phyloP scores from a whole-genome alignment of 2,329 filamentous ascomycete species.

The Aspergillus udagawae region DNA sequence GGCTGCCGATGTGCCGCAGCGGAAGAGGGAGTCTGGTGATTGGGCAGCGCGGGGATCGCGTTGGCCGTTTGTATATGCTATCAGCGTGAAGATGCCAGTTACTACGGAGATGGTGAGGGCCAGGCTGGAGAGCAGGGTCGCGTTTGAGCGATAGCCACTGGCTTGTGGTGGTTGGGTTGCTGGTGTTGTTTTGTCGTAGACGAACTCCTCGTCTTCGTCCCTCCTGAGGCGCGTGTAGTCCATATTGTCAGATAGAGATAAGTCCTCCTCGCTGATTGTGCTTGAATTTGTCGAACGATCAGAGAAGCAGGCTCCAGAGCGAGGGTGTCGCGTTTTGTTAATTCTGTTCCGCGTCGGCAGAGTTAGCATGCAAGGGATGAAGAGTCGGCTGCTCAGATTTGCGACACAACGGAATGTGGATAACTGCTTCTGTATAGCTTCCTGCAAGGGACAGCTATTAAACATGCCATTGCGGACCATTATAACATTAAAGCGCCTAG shows the following conservation, averaged over 20 bases:
- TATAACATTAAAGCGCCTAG: too few relatives aligned
- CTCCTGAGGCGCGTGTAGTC: neutral
- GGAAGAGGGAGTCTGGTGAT: neutral
- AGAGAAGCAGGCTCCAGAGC: neutral
- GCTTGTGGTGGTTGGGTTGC: neutral
- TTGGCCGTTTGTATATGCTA: neutral
- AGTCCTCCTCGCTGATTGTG: neutral
- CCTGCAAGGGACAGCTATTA: too few relatives aligned
- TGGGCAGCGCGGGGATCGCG: neutral
- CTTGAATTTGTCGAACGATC: neutral
- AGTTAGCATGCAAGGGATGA: neutral
- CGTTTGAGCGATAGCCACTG: neutral
- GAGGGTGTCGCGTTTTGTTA: neutral
- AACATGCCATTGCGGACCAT: too few relatives aligned
- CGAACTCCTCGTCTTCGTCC: neutral
- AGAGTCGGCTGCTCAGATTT: neutral
- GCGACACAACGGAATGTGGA: neutral
- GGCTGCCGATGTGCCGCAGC: conserved; percentile 6
- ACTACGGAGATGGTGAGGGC: neutral
- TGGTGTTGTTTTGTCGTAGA: neutral
- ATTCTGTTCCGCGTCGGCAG: neutral
- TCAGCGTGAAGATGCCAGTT: neutral
- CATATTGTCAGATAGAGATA: neutral
- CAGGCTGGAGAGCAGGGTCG: neutral
- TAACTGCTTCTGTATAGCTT: neutral